Base-by-base conservation (phyloP, 2,329 filamentous ascomycete species). In the Hirsutella rhossiliensis region DNA sequence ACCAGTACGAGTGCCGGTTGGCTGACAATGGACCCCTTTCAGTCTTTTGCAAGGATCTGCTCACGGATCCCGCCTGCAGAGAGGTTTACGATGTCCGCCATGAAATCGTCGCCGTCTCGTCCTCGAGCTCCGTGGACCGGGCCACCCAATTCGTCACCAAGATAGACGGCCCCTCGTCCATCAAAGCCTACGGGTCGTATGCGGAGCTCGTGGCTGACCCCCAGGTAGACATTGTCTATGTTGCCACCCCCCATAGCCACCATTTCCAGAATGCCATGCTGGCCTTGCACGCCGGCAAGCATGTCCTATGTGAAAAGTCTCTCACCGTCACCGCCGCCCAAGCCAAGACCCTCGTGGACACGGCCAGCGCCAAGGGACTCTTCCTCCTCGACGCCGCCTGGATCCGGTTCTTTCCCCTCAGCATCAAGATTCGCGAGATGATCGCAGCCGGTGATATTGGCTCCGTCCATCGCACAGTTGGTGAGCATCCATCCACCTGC, bases 251-350 rank as follows among this genome's bases (percentile, higher is more conserved):
- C 15, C 88, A 94, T 67, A 89, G 84, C 54, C 88, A 94, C 62
- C 88, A 95, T 68, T 94, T 89, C 68, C 87, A 94, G 62, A 90
- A 95, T 65, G 76, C 79, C 50, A 86, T 88, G 77, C 75, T 94
- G n/a, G 84, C 81, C 38, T 72, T 95, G 34, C 76, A 86, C 52
- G 84, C 84, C 8, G 84, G 86, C 56, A 95, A 94, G 72, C 75
- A 90, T 55, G 87, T 95, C 28, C 75, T 95, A 30, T 94, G 87
- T 62, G 88, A 95, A 64, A 95, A 95, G 71, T 78, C 88, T 0
- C 82, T 95, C 55, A 94, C 87, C 1, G 84, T 90, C 49, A 94
- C 83, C 50, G 87, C 84, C 3, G 71, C 78, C 11, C 88, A 95
- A 65, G 71, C 84, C 20, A 78, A 76, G 62, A 79, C 79, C 59